Evolutionary conservation across 2,329 filamentous ascomycete genomes (phyloP).

Genomic region (Fusarium scirpi): DNA sequence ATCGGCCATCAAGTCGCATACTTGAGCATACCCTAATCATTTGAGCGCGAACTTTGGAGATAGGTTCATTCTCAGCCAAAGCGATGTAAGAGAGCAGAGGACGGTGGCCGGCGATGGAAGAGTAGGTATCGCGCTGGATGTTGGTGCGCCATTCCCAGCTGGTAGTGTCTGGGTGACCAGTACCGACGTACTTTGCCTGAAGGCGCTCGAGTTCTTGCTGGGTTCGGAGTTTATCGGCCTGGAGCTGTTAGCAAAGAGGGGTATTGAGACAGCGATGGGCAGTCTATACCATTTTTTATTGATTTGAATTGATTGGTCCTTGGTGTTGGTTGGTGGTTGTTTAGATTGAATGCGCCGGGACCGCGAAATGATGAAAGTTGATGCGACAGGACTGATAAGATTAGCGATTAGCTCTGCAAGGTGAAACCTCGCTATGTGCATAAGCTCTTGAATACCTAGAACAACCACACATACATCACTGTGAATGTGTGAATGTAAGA

Average conservation of each 20-base stretch:
- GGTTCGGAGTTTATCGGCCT: constrained; percentile 97
- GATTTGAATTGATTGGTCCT: constrained; percentile 1
- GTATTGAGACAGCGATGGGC: neutral
- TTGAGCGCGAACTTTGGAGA: constrained; percentile 81
- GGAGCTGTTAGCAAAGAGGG: constrained; percentile 10
- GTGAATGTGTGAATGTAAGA: neutral
- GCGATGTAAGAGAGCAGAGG: constrained; percentile 89
- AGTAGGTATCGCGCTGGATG: constrained; percentile 92
- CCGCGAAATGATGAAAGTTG: constrained; percentile 21
- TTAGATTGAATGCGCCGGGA: constrained; percentile 4
- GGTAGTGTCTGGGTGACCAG: constrained; percentile 94
- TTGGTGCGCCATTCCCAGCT: constrained; percentile 98
- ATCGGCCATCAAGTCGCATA: neutral
- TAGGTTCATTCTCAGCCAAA: constrained; percentile 86
- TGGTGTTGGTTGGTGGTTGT: neutral
- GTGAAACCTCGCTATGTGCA: constrained; percentile 26
- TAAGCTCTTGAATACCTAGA: neutral
- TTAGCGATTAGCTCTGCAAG: neutral
- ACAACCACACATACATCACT: neutral
- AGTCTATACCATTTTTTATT: constrained; percentile 43
- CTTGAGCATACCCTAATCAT: constrained; percentile 75
- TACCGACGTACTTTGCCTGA: constrained; percentile 95
- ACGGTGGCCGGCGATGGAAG: constrained; percentile 89
- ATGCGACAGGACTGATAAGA: constrained; percentile 20
- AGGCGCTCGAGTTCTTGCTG: constrained; percentile 98